phyloP scores from a whole-genome alignment of 2,329 filamentous ascomycete genomes.

The Pyrenophora teres region DNA sequence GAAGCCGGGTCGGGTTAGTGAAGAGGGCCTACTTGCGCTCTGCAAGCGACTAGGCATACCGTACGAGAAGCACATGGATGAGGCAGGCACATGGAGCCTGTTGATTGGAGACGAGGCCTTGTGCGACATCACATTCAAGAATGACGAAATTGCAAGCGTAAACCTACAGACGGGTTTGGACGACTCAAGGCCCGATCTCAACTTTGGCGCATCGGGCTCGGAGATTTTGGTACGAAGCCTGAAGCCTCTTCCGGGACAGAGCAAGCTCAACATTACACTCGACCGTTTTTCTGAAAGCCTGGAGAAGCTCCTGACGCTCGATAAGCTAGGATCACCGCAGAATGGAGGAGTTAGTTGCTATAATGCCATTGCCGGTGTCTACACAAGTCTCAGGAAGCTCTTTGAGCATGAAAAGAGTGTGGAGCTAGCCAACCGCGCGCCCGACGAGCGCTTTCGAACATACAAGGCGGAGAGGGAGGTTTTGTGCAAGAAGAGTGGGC shows the following conservation, averaged over 20 bases:
- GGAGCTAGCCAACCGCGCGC: conserved; percentile 36
- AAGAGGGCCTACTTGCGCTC: conserved; percentile 74
- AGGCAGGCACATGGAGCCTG: conserved; percentile 40
- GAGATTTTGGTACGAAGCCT: conserved; percentile 70
- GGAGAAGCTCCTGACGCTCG: conserved; percentile 69
- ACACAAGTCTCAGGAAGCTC: conserved; percentile 70
- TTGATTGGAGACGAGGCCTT: conserved; percentile 42
- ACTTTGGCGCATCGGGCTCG: conserved; percentile 59
- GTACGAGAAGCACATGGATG: conserved; percentile 43
- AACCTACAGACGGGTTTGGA: conserved; percentile 66
- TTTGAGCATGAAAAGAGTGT: conserved; percentile 69
- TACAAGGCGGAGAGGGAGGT: conserved; percentile 61
- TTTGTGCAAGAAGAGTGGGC: conserved; percentile 72
- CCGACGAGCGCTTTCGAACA: conserved; percentile 49
- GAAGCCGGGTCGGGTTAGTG: conserved; percentile 72
- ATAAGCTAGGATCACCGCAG: conserved; percentile 71
- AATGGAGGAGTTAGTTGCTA: conserved; percentile 68
- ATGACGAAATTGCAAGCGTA: conserved; percentile 59
- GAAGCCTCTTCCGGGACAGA: conserved; percentile 62
- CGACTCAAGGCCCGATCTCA: conserved; percentile 58
- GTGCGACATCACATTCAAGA: conserved; percentile 36
- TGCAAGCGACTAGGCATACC: conserved; percentile 68
- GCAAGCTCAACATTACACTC: conserved; percentile 70
- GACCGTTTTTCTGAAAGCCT: conserved; percentile 74
- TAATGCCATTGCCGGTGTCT: conserved; percentile 75